Conservation (phyloP, 306 rosid genomes). For the Dicorynia guianensis region DNA sequence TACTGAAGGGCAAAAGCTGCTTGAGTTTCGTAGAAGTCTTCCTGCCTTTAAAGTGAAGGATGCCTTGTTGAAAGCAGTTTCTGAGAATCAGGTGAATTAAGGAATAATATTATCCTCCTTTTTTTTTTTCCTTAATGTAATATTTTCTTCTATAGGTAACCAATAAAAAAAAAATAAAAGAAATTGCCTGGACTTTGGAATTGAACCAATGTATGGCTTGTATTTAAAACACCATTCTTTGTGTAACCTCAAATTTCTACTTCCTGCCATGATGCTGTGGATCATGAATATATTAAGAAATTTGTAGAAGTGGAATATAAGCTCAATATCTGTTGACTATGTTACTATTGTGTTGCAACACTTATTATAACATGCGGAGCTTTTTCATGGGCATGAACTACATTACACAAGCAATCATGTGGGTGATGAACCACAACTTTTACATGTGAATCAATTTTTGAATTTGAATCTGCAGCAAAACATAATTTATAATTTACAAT, state of each 20-base stretch:
- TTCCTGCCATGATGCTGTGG: slow-evolving; percentile 21
- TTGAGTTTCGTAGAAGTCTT: slow-evolving; percentile 82
- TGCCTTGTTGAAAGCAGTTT: slow-evolving; percentile 67
- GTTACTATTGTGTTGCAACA: slow-evolving; percentile 11
- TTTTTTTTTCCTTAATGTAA: slow-evolving; percentile 25
- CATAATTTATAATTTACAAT: neutral
- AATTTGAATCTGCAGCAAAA: neutral
- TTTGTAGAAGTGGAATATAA: slow-evolving; percentile 28
- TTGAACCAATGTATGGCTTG: neutral
- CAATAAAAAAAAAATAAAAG: neutral
- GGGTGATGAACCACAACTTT: neutral
- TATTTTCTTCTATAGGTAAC: neutral
- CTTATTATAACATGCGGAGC: slow-evolving; percentile 22
- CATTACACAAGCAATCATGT: slow-evolving; percentile 22
- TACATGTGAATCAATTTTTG: slow-evolving; percentile 6
- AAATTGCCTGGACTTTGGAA: slow-evolving; percentile 8
- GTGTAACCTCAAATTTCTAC: slow-evolving; percentile 13
- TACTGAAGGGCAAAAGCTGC: slow-evolving; percentile 77
- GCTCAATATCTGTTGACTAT: neutral
- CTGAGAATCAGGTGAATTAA: slow-evolving; percentile 78
- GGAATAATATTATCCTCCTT: slow-evolving; percentile 6
- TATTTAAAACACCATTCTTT: neutral
- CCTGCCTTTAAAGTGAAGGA: slow-evolving; percentile 92
- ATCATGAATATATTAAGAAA: slow-evolving; percentile 6
- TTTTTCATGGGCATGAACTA: slow-evolving; percentile 15